phyloP scores from a whole-genome alignment of 305 asterid genomes.

The Fraxinus nigra region DNA sequence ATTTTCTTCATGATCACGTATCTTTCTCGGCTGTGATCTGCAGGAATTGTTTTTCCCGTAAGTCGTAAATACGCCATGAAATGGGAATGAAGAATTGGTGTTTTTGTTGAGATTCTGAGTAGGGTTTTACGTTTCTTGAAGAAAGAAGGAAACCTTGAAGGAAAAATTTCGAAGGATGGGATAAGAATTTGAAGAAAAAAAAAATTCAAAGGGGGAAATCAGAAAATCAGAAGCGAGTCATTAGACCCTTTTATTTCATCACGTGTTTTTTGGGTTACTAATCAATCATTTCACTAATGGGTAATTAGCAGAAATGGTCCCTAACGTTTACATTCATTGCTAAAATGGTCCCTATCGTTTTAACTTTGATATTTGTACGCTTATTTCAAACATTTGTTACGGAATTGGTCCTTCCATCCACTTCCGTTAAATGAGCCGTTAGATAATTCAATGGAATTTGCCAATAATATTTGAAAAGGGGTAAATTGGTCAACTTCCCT shows the following conservation, averaged over 20 bases:
- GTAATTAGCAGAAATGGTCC: no score
- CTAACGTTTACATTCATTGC: no score
- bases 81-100: not conserved
- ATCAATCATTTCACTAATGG: not conserved
- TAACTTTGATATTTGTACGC: no score
- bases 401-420: no score
- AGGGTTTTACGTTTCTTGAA: not conserved
- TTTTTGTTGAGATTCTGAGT: not conserved
- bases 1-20: not conserved
- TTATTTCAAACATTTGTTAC: no score
- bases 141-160: not conserved
- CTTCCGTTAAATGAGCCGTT: no score
- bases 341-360: no score
- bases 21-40: not conserved
- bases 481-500: no score
- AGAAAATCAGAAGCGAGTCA: not conserved
- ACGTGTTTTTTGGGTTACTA: no score
- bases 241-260: not conserved
- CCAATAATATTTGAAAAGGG: no score
- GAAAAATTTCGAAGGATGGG: not conserved
- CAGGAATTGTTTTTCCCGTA: not conserved
- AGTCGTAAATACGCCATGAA: not conserved
- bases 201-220: not conserved
- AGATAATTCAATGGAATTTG: no score
- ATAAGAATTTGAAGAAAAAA: not conserved